These are phyloP conservation scores for Excoecaria agallocha DNA, from an alignment of 345 rosid genomes.

Conservation along the genomic window DNA sequence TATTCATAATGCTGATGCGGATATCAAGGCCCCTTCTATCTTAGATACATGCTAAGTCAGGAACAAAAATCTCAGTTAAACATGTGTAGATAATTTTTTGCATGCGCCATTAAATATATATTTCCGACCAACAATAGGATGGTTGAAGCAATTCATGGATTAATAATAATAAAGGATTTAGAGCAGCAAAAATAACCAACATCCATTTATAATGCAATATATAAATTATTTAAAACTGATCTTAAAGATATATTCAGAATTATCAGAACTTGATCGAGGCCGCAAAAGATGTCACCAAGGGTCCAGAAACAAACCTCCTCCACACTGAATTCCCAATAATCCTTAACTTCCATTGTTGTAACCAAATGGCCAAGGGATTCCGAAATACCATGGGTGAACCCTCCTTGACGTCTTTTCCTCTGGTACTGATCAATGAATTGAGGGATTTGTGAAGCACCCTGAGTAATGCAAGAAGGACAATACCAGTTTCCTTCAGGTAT, in stretches of 20 bases:
- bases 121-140: neutral
- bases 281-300: neutral
- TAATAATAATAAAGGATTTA: neutral
- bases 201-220: neutral
- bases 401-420: slow-evolving; percentile 24
- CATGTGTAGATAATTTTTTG: neutral
- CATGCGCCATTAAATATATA: neutral
- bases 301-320: slow-evolving; percentile 35
- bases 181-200: neutral
- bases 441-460: slow-evolving; percentile 23
- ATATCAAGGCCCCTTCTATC: neutral
- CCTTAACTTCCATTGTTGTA: slow-evolving; percentile 30
- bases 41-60: neutral
- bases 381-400: slow-evolving; percentile 16
- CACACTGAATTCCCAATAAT: slow-evolving; percentile 38
- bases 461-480: slow-evolving; percentile 33
- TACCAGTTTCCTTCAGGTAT: slow-evolving; percentile 48
- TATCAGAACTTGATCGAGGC: neutral
- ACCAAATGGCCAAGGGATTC: slow-evolving; percentile 20
- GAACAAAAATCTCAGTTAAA: neutral
- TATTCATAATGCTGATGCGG: neutral
- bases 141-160: neutral
- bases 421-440: slow-evolving; percentile 7
- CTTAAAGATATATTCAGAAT: neutral
- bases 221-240: neutral